A percentile compares a stretch with the other conserved stretches of the same genome.
Evolutionary conservation across 106 monocot species (phyloP).

Genomic region (Dioscorea alata): DNA sequence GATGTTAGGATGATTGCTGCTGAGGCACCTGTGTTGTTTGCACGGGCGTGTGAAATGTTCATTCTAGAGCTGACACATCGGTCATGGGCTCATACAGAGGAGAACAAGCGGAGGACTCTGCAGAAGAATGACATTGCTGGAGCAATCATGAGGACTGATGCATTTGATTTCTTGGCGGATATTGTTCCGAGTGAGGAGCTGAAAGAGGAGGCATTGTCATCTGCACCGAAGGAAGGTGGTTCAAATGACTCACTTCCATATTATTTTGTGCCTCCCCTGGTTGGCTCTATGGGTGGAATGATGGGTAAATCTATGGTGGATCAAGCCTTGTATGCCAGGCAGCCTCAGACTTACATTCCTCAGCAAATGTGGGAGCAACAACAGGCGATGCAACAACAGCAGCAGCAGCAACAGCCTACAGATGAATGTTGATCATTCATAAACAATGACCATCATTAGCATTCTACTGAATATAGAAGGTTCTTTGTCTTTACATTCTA

Average conservation of each 20-base stretch:
- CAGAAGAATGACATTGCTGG: conserved; percentile 17
- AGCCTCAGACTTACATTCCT: conserved; percentile 7
- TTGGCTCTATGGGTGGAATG: not conserved
- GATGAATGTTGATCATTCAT: not conserved
- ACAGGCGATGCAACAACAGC: not conserved
- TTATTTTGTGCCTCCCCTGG: not conserved
- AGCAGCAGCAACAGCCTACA: not conserved
- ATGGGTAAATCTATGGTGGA: conserved; percentile 1
- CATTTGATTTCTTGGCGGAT: conserved; percentile 12
- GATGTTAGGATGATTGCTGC: conserved; percentile 7
- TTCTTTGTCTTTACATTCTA: not conserved
- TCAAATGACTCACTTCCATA: conserved; percentile 1
- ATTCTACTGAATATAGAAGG: not conserved
- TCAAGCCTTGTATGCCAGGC: conserved; percentile 1
- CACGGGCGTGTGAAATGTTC: conserved; percentile 6
- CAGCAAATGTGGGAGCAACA: conserved; percentile 7
- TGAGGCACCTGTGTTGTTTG: conserved; percentile 5
- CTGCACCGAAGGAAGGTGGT: not conserved
- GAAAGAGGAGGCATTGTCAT: conserved; percentile 2
- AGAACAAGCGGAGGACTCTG: conserved; percentile 15
- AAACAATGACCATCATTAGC: not conserved
- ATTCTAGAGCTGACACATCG: conserved; percentile 3
- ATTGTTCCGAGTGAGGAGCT: conserved; percentile 10
- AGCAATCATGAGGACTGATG: conserved; percentile 10
- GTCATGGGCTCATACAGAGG: conserved; percentile 3